Evolutionary conservation across 1,284 basidiomycete genomes (phyloP).

Genomic region (Cryptococcus neoformans): DNA sequence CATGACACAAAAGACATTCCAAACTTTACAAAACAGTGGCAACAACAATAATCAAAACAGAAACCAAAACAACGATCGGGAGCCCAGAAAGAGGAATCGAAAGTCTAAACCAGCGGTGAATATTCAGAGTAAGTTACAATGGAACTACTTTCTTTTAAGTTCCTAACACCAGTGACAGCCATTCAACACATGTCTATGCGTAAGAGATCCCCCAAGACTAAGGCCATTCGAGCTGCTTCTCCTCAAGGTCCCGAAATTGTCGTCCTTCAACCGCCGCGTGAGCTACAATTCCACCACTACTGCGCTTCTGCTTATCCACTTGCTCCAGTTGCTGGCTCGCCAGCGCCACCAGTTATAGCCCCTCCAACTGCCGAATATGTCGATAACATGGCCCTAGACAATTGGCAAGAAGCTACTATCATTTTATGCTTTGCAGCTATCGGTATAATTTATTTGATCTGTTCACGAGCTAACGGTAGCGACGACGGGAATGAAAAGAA

Average conservation of each 20-base stretch:
- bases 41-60: background rate
- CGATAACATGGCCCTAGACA: slow-evolving; percentile 21
- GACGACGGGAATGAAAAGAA: slow-evolving; percentile 17
- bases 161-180: background rate
- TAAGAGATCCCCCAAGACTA: background rate
- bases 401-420: slow-evolving; percentile 40
- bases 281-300: background rate
- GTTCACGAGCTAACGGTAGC: slow-evolving; percentile 13
- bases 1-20: slow-evolving; percentile 19
- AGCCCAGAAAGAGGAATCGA: background rate
- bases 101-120: slow-evolving; percentile 14
- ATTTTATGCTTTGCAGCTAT: slow-evolving; percentile 35
- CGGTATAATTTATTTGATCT: slow-evolving; percentile 32
- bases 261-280: background rate
- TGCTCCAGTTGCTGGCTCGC: background rate
- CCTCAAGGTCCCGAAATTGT: background rate
- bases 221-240: background rate
- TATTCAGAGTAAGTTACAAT: slow-evolving; percentile 23
- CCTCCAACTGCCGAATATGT: background rate
- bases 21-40: slow-evolving; percentile 4
- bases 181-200: slow-evolving; percentile 2
- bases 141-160: background rate
- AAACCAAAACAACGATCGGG: background rate
- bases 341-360: background rate
- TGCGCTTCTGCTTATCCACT: no score